Conservation (phyloP, 2,329 filamentous ascomycete species). For the Monosporascus ibericus region DNA sequence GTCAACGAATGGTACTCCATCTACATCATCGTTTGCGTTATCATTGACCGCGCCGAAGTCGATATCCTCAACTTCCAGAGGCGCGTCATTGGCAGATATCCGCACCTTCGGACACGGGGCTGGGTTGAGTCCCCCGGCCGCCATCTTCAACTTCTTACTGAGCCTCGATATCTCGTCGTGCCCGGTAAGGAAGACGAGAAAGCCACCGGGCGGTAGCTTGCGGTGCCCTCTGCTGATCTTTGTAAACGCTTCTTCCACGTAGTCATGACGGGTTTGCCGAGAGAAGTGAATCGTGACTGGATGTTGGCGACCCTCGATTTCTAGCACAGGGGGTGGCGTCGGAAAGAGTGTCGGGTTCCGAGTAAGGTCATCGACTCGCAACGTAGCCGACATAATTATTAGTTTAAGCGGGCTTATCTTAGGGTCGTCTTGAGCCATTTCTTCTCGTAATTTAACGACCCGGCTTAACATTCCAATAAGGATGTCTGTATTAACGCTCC, state of each 20-base stretch:
- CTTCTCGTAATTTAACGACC: conserved; percentile 76
- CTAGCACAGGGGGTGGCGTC: conserved; percentile 71
- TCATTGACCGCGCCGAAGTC: conserved; percentile 71
- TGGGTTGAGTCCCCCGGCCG: conserved; percentile 53
- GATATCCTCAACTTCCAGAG: conserved; percentile 79
- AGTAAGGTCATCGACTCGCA: conserved; percentile 85
- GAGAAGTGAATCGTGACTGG: conserved; percentile 87
- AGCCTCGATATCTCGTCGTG: conserved; percentile 85
- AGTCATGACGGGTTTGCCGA: conserved; percentile 75
- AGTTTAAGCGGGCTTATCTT: conserved; percentile 77
- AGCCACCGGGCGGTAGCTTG: conserved; percentile 83
- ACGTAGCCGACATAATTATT: conserved; percentile 95
- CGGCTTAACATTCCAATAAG: conserved; percentile 95
- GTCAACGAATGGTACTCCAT: conserved; percentile 42
- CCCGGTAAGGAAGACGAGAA: conserved; percentile 90
- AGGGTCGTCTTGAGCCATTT: conserved; percentile 66
- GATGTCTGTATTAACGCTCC: conserved; percentile 96
- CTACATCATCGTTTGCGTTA: conserved; percentile 56
- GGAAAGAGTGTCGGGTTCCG: conserved; percentile 77
- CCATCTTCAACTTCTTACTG: conserved; percentile 69
- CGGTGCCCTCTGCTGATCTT: conserved; percentile 85
- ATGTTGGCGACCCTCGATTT: conserved; percentile 88
- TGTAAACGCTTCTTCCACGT: conserved; percentile 80
- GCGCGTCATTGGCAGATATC: conserved; percentile 69
- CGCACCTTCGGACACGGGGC: conserved; percentile 61